These are phyloP conservation scores for Picea glauca DNA, from an alignment of 75 land plant species.

Conservation along the genomic window DNA sequence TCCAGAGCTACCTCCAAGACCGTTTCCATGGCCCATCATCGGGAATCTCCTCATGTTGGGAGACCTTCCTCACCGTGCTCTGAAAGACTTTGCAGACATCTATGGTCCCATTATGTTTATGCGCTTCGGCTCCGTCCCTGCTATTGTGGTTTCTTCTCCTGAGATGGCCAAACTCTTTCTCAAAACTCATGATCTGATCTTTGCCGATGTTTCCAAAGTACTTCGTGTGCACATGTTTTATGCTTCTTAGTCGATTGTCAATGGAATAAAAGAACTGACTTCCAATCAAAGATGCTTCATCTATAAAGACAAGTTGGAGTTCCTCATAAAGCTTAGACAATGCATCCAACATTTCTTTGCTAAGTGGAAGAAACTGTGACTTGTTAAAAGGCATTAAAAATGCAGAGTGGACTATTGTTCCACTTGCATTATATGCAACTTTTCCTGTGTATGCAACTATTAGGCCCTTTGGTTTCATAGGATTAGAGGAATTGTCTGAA, in stretches of 20 bases:
- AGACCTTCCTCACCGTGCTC: no score
- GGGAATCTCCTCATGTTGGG: no score
- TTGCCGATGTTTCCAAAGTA: no score
- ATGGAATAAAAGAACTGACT: neutral
- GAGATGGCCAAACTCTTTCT: no score
- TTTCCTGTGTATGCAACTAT: neutral
- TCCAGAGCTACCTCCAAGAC: no score
- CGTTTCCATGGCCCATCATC: no score
- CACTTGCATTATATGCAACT: neutral
- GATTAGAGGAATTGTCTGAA: no score
- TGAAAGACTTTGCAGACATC: no score
- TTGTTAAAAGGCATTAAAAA: neutral
- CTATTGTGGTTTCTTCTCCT: no score
- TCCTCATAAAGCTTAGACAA: neutral
- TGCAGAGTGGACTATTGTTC: neutral
- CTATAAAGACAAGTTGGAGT: neutral
- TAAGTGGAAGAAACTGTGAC: neutral
- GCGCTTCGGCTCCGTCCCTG: no score
- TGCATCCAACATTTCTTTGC: neutral
- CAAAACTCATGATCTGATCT: no score
- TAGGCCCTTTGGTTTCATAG: neutral
- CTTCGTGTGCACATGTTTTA: neutral
- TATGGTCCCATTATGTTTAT: no score
- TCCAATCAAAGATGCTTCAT: neutral
- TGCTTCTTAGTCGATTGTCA: neutral